Base-by-base conservation (phyloP, 1,284 basidiomycete species). In the Leccinum insigne region DNA sequence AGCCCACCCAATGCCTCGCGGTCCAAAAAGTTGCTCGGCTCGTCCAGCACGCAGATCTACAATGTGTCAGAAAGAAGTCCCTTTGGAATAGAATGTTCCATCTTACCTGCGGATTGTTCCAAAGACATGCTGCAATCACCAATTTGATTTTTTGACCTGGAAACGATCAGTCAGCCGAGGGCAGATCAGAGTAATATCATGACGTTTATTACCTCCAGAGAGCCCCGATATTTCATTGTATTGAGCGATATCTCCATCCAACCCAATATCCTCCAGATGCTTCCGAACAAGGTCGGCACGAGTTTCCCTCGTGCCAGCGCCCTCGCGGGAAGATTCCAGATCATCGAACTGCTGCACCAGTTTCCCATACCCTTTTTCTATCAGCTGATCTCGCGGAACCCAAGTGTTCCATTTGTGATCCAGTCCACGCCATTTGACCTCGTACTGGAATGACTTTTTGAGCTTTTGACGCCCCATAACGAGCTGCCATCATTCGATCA, bases 21-120 rank as follows among this genome's bases (percentile, higher is more conserved):
- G 77, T 95, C 95, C 82, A 97, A 87, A 84, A 99, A 99, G 83
- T 99, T 99, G 76, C 95, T 98, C 42, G 97, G 97, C 80, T 98
- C 94, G 76, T 96, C 94, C 52, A 95, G 83, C n/a, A 93, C 81
- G 73, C 91, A 92, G 40, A 73, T 70, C 72, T 69, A 89, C 88
- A 85, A 63, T 18, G 4, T 56, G 14, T 56, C 64, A 47, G 18
- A 38, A 42, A 42, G 57, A 52, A 49, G 58, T 18, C 63, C 29
- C 21, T 18, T 52, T 14, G 68, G 77, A 63, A 57, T 57, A 57
- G n/a, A 56, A 8, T 29, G 26, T 29, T 57, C 49, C 21, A 23
- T 14, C 49, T 8, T 75, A 93, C 90, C 83, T 95, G 94, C 44
- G 94, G 94, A 74, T 95, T 95, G 79, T 96, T 96, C 94, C 96